Evolutionary conservation across 1,284 basidiomycete genomes (phyloP), one percentile per base, ranked within the genome.

Genomic region (Microbotryomycetes sp.): DNA sequence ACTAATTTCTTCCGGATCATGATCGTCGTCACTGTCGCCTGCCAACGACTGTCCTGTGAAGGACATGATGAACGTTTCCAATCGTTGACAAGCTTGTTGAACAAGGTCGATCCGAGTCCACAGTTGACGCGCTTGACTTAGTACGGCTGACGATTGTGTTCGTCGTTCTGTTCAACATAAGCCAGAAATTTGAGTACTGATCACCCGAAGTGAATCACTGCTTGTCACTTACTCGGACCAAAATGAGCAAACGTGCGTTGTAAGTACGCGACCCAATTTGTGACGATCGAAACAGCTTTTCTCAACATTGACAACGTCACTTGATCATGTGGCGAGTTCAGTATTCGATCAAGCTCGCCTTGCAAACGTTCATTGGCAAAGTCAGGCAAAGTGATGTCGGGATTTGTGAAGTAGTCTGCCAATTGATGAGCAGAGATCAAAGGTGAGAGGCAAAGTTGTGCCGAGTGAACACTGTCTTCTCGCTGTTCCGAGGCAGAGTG

Each of bases 61-160:
- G 15, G 53, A 45, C 30, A 66, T 61, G 49, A 66, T 62, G n/a
- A 56, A 58, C 25, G 63, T 59, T 52, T 66, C 61, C 6, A 66
- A 48, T 0, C 61, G 61, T 49, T 66, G 65, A 23, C 63, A 55
- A 22, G 65, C 53, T 28, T 53, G 42, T 52, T 66, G 65, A 7
- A 63, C 50, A 23, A 57, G 55, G 49, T 66, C 65, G 53, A 66
- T 49, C 12, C 60, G 54, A 4, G 47, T 28, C 65, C 65, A 66
- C 14, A 66, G 59, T n/a, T 47, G 60, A 12, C 62, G 62, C 14
- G 63, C n/a, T 58, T 63, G 60, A 29, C 49, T 36, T 16, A 63
- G 49, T 15, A 61, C 25, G 23, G 60, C 51, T 4, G 32, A 4
- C 4, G 56, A 36, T 15, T 19, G 49, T 0, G 65, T n/a, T 6